Percentiles rank a stretch among this genome's conserved stretches.
phyloP scores from a whole-genome alignment of 2,329 filamentous ascomycete genomes.

The Fusarium sp. region DNA sequence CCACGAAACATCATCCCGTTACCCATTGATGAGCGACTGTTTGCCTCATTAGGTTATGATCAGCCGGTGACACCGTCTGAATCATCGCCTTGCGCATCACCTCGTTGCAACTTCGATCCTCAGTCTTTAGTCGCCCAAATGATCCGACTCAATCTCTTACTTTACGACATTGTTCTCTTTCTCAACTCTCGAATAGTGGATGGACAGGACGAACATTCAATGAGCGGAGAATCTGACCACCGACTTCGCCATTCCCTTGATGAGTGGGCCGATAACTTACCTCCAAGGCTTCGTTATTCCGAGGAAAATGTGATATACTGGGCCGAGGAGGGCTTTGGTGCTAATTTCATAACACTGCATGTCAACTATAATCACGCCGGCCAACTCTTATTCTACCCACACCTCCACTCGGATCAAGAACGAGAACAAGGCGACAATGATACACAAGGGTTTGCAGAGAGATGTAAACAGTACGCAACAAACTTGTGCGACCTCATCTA shows the following conservation, averaged over 20 bases:
- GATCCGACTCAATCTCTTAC: neutral
- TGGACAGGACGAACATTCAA: neutral
- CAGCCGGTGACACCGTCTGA: neutral
- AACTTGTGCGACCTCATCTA: constrained; percentile 1
- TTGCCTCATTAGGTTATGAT: neutral
- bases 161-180: neutral
- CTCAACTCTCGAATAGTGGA: neutral
- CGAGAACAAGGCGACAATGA: neutral
- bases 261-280: neutral
- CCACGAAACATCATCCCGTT: neutral
- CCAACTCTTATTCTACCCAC: neutral
- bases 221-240: neutral
- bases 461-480: neutral
- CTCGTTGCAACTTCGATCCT: neutral
- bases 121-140: neutral
- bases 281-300: neutral
- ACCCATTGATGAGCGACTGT: neutral
- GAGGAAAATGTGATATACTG: neutral
- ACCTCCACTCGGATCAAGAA: neutral
- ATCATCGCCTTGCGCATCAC: neutral
- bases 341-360: neutral
- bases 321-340: neutral
- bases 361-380: constrained; percentile 2
- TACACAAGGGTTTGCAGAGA: neutral
- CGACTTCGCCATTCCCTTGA: neutral